phyloP scores from a whole-genome alignment of 2,329 filamentous ascomycete species.

The Botryosphaeria agaves region DNA sequence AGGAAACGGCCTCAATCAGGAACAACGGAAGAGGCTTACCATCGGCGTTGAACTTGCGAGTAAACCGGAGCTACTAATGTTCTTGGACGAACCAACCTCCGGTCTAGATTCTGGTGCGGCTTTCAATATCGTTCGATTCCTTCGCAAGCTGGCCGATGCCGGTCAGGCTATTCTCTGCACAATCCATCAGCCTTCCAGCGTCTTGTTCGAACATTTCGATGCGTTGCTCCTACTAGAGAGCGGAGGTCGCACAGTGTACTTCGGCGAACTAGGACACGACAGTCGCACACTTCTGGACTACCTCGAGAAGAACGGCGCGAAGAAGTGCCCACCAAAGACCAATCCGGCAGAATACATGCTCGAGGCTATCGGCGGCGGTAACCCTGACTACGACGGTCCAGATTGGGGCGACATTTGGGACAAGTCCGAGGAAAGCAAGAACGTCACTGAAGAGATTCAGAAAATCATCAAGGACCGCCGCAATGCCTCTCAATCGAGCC shows the following conservation, averaged over 20 bases:
- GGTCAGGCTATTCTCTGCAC: slow-evolving; percentile 53
- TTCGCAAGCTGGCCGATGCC: slow-evolving; percentile 46
- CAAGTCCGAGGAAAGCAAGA: slow-evolving; percentile 17
- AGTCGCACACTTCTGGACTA: slow-evolving; percentile 26
- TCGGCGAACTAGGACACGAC: slow-evolving; percentile 37
- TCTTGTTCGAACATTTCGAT: slow-evolving; percentile 50
- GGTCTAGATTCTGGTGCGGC: slow-evolving; percentile 56
- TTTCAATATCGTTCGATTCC: slow-evolving; percentile 45
- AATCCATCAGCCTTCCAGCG: slow-evolving; percentile 52
- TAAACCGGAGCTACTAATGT: slow-evolving; percentile 43
- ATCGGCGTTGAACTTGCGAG: slow-evolving; percentile 39
- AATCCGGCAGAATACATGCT: slow-evolving; percentile 40
- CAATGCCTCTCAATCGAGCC: slow-evolving; percentile 14
- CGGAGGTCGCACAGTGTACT: slow-evolving; percentile 49
- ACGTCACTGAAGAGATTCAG: slow-evolving; percentile 22
- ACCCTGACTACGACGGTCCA: slow-evolving; percentile 23
- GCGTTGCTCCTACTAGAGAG: slow-evolving; percentile 45
- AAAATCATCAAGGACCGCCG: slow-evolving; percentile 18
- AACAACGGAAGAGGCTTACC: slow-evolving; percentile 39
- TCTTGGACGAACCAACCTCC: slow-evolving; percentile 44
- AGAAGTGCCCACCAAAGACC: slow-evolving; percentile 30
- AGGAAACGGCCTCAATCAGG: slow-evolving; percentile 35
- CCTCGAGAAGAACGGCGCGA: slow-evolving; percentile 34
- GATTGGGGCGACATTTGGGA: slow-evolving; percentile 30
- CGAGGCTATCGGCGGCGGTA: slow-evolving; percentile 25